Percentiles rank a stretch among this genome's conserved stretches.
These are phyloP conservation scores for Bjerkandera adusta DNA, from an alignment of 1,284 basidiomycete genomes.

Conservation along the genomic window DNA sequence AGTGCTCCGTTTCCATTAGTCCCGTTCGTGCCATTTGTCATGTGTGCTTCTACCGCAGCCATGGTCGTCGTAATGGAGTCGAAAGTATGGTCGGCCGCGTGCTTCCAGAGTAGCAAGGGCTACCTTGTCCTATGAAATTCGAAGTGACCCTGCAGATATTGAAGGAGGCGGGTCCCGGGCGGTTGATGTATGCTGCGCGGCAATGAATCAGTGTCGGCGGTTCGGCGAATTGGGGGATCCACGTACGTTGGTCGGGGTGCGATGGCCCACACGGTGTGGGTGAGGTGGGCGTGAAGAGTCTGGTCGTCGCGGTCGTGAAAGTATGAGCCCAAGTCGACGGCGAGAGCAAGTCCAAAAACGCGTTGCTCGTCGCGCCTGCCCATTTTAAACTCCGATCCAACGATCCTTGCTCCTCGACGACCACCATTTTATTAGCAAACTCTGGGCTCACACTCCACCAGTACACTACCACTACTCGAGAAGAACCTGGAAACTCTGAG, in stretches of 20 bases:
- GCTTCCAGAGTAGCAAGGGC: too few species aligned
- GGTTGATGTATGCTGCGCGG: too few species aligned
- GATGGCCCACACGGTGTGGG: conserved; percentile 13
- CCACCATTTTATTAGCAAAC: background rate
- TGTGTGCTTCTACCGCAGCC: conserved; percentile 26
- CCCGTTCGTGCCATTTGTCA: conserved; percentile 24
- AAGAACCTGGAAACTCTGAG: background rate
- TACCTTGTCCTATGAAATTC: conserved; percentile 18
- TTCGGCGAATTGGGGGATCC: too few species aligned
- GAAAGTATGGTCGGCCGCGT: conserved; percentile 5
- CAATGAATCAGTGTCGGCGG: conserved; percentile 18
- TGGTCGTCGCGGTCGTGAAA: conserved; percentile 7
- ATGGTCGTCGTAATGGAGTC: conserved; percentile 17
- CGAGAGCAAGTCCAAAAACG: conserved; percentile 11
- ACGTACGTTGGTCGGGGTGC: conserved; percentile 7
- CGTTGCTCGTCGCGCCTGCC: conserved; percentile 6
- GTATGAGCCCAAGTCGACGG: conserved; percentile 9
- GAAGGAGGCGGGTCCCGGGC: conserved; percentile 21
- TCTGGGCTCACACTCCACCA: too few species aligned
- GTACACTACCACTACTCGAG: background rate
- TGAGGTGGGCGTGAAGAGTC: background rate
- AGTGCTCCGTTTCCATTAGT: conserved; percentile 22
- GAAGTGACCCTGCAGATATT: conserved; percentile 20
- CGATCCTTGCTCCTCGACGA: conserved; percentile 1
- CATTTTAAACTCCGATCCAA: conserved; percentile 8